Conservation (phyloP, 768 basidiomycete species). For the Russula ochroleuca region DNA sequence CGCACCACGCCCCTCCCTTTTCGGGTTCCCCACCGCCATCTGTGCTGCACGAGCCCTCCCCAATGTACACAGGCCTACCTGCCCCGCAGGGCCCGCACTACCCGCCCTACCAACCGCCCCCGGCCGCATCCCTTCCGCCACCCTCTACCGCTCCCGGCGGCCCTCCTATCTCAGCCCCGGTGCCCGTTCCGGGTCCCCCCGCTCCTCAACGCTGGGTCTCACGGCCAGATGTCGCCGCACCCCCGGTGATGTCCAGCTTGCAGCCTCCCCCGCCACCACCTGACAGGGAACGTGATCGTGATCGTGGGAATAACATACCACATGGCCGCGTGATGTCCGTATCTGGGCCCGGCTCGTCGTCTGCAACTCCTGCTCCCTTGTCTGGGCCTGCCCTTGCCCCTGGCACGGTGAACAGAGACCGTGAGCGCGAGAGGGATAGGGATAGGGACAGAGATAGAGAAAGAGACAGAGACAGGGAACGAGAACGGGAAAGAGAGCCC, state of each 20-base stretch:
- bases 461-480: slow-evolving; percentile 28
- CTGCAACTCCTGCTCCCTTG: slow-evolving; percentile 20
- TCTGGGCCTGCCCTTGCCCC: slow-evolving; percentile 18
- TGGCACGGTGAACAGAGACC: slow-evolving; percentile 15
- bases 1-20: slow-evolving; percentile 24
- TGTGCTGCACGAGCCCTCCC: slow-evolving; percentile 31
- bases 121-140: slow-evolving; percentile 25
- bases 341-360: slow-evolving; percentile 7
- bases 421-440: slow-evolving; percentile 18
- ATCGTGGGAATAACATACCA: slow-evolving; percentile 23
- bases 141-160: slow-evolving; percentile 16
- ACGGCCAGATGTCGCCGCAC: slow-evolving; percentile 16
- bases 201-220: slow-evolving; percentile 24
- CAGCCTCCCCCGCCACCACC: slow-evolving; percentile 20
- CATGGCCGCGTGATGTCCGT: slow-evolving; percentile 15
- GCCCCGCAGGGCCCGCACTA: slow-evolving; percentile 7
- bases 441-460: slow-evolving; percentile 30
- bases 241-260: slow-evolving; percentile 36
- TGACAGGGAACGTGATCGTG: slow-evolving; percentile 24
- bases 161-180: slow-evolving; percentile 17
- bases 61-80: slow-evolving; percentile 33
- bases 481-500: slow-evolving; percentile 11
- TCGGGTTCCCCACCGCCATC: slow-evolving; percentile 23
- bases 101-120: slow-evolving; percentile 30
- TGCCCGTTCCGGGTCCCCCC: slow-evolving; percentile 19